These are phyloP conservation scores for Curvularia verruculosa DNA, from an alignment of 2,329 filamentous ascomycete genomes.

Conservation along the genomic window DNA sequence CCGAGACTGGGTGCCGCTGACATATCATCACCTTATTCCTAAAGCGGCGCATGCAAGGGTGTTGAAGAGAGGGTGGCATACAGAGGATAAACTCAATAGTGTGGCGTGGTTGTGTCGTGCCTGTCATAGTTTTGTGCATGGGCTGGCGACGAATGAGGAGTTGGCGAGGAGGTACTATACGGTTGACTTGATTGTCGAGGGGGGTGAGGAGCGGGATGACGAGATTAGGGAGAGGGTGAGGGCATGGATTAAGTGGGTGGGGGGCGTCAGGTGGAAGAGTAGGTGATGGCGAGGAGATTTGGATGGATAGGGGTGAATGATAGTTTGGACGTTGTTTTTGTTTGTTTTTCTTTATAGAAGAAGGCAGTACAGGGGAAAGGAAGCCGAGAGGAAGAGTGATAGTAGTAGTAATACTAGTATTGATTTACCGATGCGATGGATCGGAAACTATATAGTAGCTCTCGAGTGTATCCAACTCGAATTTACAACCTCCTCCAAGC, in stretches of 20 bases:
- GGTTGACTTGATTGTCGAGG: constrained; percentile 70
- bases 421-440: not conserved
- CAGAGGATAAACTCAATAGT: constrained; percentile 73
- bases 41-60: constrained; percentile 76
- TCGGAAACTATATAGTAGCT: not conserved
- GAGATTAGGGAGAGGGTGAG: constrained; percentile 73
- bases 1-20: constrained; percentile 74
- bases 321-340: too few species aligned
- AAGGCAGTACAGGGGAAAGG: too few species aligned
- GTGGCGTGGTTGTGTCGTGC: constrained; percentile 87
- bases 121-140: constrained; percentile 83
- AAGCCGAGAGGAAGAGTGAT: not conserved
- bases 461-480: constrained; percentile 1
- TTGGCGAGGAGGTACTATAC: constrained; percentile 75
- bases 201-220: constrained; percentile 71
- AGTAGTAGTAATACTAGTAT: not conserved
- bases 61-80: constrained; percentile 79
- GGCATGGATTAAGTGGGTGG: constrained; percentile 75
- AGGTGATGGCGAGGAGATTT: constrained; percentile 49
- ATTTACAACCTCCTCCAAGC: not conserved
- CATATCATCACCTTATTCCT: constrained; percentile 89
- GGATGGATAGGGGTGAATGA: not conserved
- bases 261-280: constrained; percentile 75
- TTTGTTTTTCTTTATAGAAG: too few species aligned
- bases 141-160: constrained; percentile 76